phyloP scores from a whole-genome alignment of 2,329 filamentous ascomycete genomes.

The Botrytis sinoallii region DNA sequence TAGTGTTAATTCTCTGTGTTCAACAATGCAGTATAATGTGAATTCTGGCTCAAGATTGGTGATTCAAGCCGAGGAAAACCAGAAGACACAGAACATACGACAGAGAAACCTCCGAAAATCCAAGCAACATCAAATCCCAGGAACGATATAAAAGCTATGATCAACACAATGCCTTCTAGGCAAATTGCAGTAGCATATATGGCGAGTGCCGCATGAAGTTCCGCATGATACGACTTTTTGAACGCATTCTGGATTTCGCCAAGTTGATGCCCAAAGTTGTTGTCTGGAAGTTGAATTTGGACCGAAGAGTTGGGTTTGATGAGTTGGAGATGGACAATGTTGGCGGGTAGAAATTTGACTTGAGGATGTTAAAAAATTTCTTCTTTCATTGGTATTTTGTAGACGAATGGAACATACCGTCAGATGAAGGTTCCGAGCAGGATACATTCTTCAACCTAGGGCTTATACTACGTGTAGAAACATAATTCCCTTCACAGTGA shows the following conservation, averaged over 20 bases:
- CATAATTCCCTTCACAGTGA: slow-evolving; percentile 6
- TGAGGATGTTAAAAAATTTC: not conserved
- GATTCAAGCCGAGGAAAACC: not conserved
- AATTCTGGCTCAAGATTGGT: not conserved
- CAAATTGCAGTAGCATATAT: not conserved
- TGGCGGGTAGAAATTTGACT: not conserved
- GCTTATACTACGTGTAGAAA: not conserved
- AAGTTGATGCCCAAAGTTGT: slow-evolving; percentile 1
- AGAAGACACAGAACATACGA: not conserved
- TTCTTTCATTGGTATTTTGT: not conserved
- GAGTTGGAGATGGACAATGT: slow-evolving; percentile 7
- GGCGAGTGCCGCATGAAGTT: not conserved
- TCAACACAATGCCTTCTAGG: not conserved
- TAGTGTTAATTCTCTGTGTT: not conserved
- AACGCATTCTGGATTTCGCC: not conserved
- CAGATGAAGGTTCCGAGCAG: slow-evolving; percentile 1
- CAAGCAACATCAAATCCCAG: not conserved
- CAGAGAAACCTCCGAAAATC: not conserved
- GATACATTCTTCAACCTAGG: not conserved
- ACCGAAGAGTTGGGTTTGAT: not conserved
- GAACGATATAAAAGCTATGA: not conserved
- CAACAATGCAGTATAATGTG: not conserved
- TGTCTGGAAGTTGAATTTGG: not conserved
- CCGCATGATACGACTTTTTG: not conserved
- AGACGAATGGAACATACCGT: not conserved